Evolutionary conservation across 495 filamentous ascomycete genomes (phyloP).

Genomic region (Penicillium verhagenii): DNA sequence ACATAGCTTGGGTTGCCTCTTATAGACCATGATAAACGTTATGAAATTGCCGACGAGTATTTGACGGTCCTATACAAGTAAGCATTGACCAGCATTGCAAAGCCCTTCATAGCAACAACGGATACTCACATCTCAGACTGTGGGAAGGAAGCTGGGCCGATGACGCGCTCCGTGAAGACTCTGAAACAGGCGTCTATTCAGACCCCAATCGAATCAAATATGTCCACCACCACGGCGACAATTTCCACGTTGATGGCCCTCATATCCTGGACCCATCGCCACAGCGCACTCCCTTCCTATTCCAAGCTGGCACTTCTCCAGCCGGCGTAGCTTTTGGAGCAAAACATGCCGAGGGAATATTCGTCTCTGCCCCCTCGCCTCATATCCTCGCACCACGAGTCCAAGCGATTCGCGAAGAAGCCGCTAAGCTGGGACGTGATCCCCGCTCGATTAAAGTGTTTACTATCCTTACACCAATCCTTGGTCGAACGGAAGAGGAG

Average conservation of each 20-base stretch:
- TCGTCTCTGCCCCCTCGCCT: slow-evolving; percentile 41
- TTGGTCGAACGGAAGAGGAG: slow-evolving; percentile 43
- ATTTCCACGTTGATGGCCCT: slow-evolving; percentile 42
- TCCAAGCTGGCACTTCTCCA: slow-evolving; percentile 48
- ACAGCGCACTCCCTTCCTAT: slow-evolving; percentile 55
- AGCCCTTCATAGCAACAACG: too few species aligned
- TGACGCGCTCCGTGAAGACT: slow-evolving; percentile 41
- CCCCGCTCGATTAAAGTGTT: slow-evolving; percentile 40
- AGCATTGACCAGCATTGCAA: too few species aligned
- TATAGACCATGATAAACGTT: slow-evolving; percentile 49
- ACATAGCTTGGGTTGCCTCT: slow-evolving; percentile 7
- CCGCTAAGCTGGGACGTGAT: slow-evolving; percentile 28
- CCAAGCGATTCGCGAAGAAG: slow-evolving; percentile 10
- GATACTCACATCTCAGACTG: slow-evolving; percentile 17
- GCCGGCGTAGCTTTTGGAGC: slow-evolving; percentile 52
- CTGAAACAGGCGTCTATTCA: slow-evolving; percentile 39
- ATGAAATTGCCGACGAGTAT: slow-evolving; percentile 53
- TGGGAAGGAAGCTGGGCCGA: slow-evolving; percentile 56
- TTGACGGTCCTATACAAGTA: slow-evolving; percentile 44
- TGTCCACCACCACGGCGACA: slow-evolving; percentile 52
- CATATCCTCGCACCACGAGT: slow-evolving; percentile 9
- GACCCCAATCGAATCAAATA: slow-evolving; percentile 46
- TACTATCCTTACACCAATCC: slow-evolving; percentile 34
- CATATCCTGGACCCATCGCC: slow-evolving; percentile 51
- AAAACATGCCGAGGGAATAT: slow-evolving; percentile 55